These are phyloP conservation scores for Penicillium daleae DNA, from an alignment of 495 filamentous ascomycete species.

Conservation along the genomic window DNA sequence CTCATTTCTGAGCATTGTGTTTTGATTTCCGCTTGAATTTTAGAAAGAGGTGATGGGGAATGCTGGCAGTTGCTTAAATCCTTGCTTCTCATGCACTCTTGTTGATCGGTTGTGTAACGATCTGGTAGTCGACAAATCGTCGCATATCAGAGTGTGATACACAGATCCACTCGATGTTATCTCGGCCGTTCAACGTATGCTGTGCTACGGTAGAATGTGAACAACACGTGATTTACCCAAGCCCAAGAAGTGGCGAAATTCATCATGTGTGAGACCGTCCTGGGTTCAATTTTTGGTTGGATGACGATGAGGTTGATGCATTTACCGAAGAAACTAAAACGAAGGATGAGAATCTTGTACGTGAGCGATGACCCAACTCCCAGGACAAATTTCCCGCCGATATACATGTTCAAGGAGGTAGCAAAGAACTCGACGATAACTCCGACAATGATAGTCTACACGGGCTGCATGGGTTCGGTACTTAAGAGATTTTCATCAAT, in stretches of 20 bases:
- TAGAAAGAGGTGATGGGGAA: too few relatives aligned
- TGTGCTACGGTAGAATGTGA: background rate
- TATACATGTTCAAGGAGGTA: constrained; percentile 47
- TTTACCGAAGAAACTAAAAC: background rate
- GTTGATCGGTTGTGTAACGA: too few relatives aligned
- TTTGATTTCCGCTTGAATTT: too few relatives aligned
- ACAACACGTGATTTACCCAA: too few relatives aligned
- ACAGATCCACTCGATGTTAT: too few relatives aligned
- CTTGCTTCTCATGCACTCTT: too few relatives aligned
- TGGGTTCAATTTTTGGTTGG: background rate
- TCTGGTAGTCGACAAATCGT: too few relatives aligned
- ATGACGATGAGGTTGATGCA: too few relatives aligned
- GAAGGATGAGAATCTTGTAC: too few relatives aligned
- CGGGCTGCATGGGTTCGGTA: background rate
- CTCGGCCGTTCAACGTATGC: background rate
- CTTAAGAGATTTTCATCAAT: background rate
- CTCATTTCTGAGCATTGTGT: too few relatives aligned
- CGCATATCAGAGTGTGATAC: too few relatives aligned
- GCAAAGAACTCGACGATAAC: constrained; percentile 56
- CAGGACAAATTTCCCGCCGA: constrained; percentile 48
- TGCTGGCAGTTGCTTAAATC: too few relatives aligned
- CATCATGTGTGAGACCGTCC: background rate
- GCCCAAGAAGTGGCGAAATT: background rate
- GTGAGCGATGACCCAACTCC: constrained; percentile 64
- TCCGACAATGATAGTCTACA: constrained; percentile 55